Base-by-base conservation (phyloP, 495 filamentous ascomycete species). In the Penicillium turbatum region DNA sequence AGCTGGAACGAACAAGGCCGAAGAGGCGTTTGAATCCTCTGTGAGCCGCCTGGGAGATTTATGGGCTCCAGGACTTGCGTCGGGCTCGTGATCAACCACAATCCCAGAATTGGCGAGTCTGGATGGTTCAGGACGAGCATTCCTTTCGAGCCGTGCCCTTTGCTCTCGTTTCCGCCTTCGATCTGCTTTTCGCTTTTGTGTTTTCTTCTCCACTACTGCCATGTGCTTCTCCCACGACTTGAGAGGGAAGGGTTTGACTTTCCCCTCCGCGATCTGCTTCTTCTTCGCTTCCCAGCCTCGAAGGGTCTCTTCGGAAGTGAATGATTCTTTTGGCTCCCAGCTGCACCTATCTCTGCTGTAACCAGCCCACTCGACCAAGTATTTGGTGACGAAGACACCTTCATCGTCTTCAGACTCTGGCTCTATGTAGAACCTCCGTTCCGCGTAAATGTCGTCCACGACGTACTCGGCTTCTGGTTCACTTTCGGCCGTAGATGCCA, bases 291-390 rank as follows among this genome's bases (percentile, higher is more conserved):
- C 64, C 86, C 86, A 90, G 3, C 74, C 71, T 0, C 46, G 24
- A 1, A 81, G 62, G 6, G 82, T 72, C n/a, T 67, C 61, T 0
- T 71, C 67, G 12, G 72, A 64, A 17, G 76, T 64, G 34, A 90
- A 79, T 40, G 76, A 67, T 0, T 75, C 63, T n/a, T 61, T 61
- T 0, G 85, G 81, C 54, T 89, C 86, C 87, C 86, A 91, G 3
- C 79, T 83, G 45, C 78, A 69, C 39, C 82, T 60, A 8, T 81
- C 57, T 9, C 82, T 48, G 2, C 72, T 65, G 50, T 87, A 90
- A 15, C 72, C 77, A 21, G 73, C 73, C 87, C 87, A 91, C 51
- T 78, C 73, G 21, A 89, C 78, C 4, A 90, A 72, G 59, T 84
- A 90, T 51, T 57, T 70, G 29, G 65, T 60, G 13, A 38, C 15